A percentile compares a stretch with the other conserved stretches of the same genome.
phyloP scores from a whole-genome alignment of 2,329 filamentous ascomycete genomes.

The Sarocladium kiliense region DNA sequence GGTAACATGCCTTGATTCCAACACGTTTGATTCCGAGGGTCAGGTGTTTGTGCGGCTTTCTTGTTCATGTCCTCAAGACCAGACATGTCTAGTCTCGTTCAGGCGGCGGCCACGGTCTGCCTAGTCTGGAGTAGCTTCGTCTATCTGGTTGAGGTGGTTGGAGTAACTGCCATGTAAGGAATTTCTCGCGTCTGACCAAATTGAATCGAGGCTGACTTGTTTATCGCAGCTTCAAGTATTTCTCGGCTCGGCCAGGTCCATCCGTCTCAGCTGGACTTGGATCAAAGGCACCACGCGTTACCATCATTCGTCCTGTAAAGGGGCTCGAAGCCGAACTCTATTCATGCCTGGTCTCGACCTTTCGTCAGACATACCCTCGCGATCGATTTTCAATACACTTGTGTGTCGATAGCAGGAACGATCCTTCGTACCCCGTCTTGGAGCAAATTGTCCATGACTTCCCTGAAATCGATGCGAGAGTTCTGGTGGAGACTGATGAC shows the following conservation, averaged over 20 bases:
- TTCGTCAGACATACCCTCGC: conserved; percentile 74
- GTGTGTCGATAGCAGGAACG: conserved; percentile 69
- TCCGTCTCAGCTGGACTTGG: conserved; percentile 47
- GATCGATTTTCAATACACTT: conserved; percentile 75
- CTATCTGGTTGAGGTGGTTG: conserved; percentile 49
- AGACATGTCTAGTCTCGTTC: conserved; percentile 23
- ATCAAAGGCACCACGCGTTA: conserved; percentile 68
- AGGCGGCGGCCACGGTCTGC: conserved; percentile 40
- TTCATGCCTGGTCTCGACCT: conserved; percentile 84
- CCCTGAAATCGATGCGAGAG: conserved; percentile 60
- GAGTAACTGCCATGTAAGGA: conserved; percentile 50
- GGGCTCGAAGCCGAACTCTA: conserved; percentile 86
- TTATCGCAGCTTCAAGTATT: conserved; percentile 43
- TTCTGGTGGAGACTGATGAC: conserved; percentile 81
- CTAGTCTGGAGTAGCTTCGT: conserved; percentile 50
- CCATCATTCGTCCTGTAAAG: conserved; percentile 88
- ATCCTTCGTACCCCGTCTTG: conserved; percentile 74
- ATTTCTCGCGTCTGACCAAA: conserved; percentile 1
- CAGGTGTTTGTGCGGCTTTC: background rate
- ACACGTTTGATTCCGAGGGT: background rate
- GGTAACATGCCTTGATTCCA: background rate
- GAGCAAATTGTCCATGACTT: conserved; percentile 69
- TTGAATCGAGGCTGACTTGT: background rate
- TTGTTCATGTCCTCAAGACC: background rate
- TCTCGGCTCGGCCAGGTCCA: conserved; percentile 42